Percentiles rank a stretch among this genome's conserved stretches.
phyloP scores from a whole-genome alignment of 495 filamentous ascomycete species.

The Talaromyces proteolyticus region DNA sequence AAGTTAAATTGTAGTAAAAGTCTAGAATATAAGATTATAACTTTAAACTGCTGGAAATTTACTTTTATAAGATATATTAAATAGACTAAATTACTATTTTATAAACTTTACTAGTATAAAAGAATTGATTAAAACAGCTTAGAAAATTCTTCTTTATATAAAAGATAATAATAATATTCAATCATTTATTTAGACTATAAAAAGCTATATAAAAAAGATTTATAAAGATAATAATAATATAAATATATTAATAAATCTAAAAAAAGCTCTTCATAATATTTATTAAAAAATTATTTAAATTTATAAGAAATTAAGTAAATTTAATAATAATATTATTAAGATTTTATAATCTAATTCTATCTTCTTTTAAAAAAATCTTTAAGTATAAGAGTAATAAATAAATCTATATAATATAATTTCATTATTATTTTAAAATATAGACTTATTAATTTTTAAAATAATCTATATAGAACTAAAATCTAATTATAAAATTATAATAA shows the following conservation, averaged over 20 bases:
- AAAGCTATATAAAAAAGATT: conserved; percentile 1
- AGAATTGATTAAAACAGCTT: too few species aligned
- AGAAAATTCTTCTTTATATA: too few species aligned
- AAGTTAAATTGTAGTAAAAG: too few species aligned
- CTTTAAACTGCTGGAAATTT: background rate
- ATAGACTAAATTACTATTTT: background rate
- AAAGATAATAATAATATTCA: background rate
- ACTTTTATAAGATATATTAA: background rate
- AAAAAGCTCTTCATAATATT: background rate
- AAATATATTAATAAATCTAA: background rate
- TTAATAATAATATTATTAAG: background rate
- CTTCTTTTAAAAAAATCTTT: background rate
- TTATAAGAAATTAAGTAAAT: background rate
- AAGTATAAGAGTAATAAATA: background rate
- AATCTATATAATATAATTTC: background rate
- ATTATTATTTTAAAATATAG: background rate
- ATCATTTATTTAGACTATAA: too few species aligned
- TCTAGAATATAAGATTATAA: too few species aligned
- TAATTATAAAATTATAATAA: background rate
- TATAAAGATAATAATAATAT: conserved; percentile 1
- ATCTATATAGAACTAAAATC: background rate
- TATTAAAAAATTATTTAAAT: background rate
- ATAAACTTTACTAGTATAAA: background rate
- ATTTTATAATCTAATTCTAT: conserved; percentile 3
- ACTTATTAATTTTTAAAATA: background rate